These are phyloP conservation scores for Gnomoniopsis sp. DNA, from an alignment of 2,329 filamentous ascomycete genomes.

Conservation along the genomic window DNA sequence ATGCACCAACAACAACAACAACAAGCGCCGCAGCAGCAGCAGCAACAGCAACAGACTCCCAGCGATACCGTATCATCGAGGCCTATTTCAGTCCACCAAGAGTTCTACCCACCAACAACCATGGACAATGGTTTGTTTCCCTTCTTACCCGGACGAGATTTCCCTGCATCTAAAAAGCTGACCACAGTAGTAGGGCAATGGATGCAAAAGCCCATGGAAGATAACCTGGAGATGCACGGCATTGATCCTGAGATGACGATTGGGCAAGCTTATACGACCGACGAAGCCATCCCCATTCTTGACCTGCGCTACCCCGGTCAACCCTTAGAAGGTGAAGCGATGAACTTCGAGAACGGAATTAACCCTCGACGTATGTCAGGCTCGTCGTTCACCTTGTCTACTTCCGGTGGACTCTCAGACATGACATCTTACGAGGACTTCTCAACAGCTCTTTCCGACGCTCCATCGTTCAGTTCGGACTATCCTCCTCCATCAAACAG, in stretches of 20 bases:
- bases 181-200: conserved; percentile 38
- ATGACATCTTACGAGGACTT: conserved; percentile 71
- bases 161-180: conserved; percentile 21
- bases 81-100: conserved; percentile 56
- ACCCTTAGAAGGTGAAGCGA: conserved; percentile 46
- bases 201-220: conserved; percentile 55
- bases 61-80: conserved; percentile 50
- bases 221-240: conserved; percentile 51
- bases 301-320: conserved; percentile 52
- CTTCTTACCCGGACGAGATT: background rate
- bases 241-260: conserved; percentile 58
- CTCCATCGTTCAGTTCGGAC: conserved; percentile 63
- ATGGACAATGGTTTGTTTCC: conserved; percentile 46
- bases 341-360: conserved; percentile 49
- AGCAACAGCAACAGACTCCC: conserved; percentile 30
- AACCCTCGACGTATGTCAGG: conserved; percentile 65
- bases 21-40: background rate
- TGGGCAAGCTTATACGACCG: conserved; percentile 59
- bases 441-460: conserved; percentile 62
- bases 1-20: conserved; percentile 27
- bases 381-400: conserved; percentile 72
- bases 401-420: conserved; percentile 61
- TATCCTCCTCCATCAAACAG: conserved; percentile 65
- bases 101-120: conserved; percentile 50
- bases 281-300: conserved; percentile 60